Evolutionary conservation across 2,329 filamentous ascomycete genomes (phyloP), one percentile per base, ranked within the genome.

Genomic region (Aspergillus aculeatinus): DNA sequence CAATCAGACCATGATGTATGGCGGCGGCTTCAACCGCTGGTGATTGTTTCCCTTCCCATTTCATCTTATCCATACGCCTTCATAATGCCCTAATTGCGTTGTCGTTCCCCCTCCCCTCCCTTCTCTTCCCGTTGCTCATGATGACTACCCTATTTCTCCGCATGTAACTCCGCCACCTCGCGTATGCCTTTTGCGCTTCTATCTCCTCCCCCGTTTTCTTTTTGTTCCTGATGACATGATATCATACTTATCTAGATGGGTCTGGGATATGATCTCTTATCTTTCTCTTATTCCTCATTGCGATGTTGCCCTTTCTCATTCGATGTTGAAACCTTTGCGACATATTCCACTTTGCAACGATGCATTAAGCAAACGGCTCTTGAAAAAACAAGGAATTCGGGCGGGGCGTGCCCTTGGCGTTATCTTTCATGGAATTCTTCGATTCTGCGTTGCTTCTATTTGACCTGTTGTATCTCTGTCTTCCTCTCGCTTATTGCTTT

Each of bases 1-100:
- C 87, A 92, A 90, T 68, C 81, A 82, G 62, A 77, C 87, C 72
- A 89, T 91, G 86, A 90, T 96, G 85, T 96, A 96, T 78, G 81
- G 81, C 76, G 86, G 85, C 75, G 82, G 80, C 47, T 87, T 88
- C 76, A 81, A 83, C 73, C 83, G 89, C 74, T 92, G 89, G 89
- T 91, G 81, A 79, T 68, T 56, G 64, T 68, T 65, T 67, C 59
- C 62, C 60, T 58, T 63, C 62, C 60, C 63, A 61, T 55, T 60
- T 55, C 39, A 44, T 44, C 16, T 19, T 19, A 44, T 44, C 16
- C 39, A 44, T 44, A 44, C 16, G 14, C 16, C 39, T 19, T 63
- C 57, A 62, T 53, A 57, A 65, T 60, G 60, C 63, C 63, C 62
- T 67, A 60, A 61, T 65, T 64, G 59, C 66, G 62, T 68, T 64